A percentile compares a stretch with the other conserved stretches of the same genome.
Conservation (phyloP, 1,284 basidiomycete genomes). For the Lignosus rhinocerotis region DNA sequence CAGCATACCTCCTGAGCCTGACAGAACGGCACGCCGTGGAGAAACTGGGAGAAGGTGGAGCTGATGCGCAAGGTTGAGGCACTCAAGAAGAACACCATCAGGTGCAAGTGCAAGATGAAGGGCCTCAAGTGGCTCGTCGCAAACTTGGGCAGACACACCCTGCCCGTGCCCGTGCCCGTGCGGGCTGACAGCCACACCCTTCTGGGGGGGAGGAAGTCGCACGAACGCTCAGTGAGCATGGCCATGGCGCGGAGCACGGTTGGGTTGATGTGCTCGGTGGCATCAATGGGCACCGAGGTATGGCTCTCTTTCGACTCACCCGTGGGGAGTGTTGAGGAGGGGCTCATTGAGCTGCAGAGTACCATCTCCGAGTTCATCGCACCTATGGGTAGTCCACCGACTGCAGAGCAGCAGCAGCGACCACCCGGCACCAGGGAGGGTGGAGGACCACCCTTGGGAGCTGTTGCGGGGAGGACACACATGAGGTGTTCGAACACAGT, state of each 20-base stretch:
- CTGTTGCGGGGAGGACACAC: not conserved
- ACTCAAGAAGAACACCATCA: conserved; percentile 43
- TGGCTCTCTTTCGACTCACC: conserved; percentile 25
- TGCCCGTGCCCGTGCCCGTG: conserved; percentile 4
- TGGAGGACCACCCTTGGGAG: not conserved
- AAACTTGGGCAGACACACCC: conserved; percentile 28
- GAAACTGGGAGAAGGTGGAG: conserved; percentile 42
- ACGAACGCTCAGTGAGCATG: conserved; percentile 11
- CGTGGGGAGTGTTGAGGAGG: conserved; percentile 33
- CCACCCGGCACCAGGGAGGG: not conserved
- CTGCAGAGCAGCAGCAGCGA: not conserved
- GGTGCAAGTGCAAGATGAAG: conserved; percentile 48
- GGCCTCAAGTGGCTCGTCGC: conserved; percentile 51
- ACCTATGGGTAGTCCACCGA: conserved; percentile 16
- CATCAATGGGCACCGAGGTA: conserved; percentile 17
- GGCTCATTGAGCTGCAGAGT: conserved; percentile 32
- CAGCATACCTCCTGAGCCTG: conserved; percentile 41
- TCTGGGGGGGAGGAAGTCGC: conserved; percentile 4
- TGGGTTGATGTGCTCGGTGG: conserved; percentile 14
- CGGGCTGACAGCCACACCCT: conserved; percentile 18
- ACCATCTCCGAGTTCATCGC: conserved; percentile 33
- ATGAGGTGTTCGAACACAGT: conserved; percentile 29
- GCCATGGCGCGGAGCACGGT: conserved; percentile 2
- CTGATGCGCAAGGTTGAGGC: conserved; percentile 41
- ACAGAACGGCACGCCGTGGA: conserved; percentile 45